Conservation (phyloP, 164 flowering plant species). For the Macadamia integrifolia region DNA sequence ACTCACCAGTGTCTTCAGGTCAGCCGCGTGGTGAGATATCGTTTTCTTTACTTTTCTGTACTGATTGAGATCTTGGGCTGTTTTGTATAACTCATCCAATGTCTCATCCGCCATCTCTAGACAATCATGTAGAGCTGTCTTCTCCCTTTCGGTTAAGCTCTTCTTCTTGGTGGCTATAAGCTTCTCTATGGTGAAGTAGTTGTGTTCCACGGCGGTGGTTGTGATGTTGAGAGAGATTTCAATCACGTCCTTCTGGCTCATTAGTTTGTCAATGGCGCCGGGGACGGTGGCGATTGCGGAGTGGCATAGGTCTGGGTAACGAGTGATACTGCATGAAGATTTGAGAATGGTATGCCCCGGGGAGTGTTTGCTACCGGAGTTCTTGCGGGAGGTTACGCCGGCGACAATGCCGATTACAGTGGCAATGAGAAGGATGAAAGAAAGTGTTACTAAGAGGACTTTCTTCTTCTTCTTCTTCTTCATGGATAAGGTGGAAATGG, state of each 20-base stretch:
- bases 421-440: slow-evolving; percentile 27
- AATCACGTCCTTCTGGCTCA: slow-evolving; percentile 43
- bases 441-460: slow-evolving; percentile 18
- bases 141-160: slow-evolving; percentile 29
- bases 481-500: too few relatives aligned
- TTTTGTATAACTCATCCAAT: slow-evolving; percentile 41
- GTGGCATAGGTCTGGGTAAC: slow-evolving; percentile 47
- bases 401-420: slow-evolving; percentile 27
- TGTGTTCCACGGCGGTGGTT: slow-evolving; percentile 28
- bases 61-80: slow-evolving; percentile 28
- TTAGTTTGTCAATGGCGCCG: slow-evolving; percentile 18
- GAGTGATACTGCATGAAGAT: slow-evolving; percentile 40
- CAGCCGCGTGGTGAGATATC: slow-evolving; percentile 32
- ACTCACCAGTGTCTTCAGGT: slow-evolving; percentile 35
- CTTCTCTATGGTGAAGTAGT: slow-evolving; percentile 34
- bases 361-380: not conserved
- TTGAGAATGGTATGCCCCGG: slow-evolving; percentile 35
- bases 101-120: slow-evolving; percentile 52
- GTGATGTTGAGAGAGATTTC: slow-evolving; percentile 43
- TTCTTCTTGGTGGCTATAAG: slow-evolving; percentile 5
- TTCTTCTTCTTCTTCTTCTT: slow-evolving; percentile 18
- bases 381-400: slow-evolving; percentile 24
- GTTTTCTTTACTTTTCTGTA: slow-evolving; percentile 35
- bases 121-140: slow-evolving; percentile 54
- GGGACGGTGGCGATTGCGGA: slow-evolving; percentile 31